Evolutionary conservation across 352 stramenopile genomes (phyloP).

Genomic region (Globisporangium splendens): DNA sequence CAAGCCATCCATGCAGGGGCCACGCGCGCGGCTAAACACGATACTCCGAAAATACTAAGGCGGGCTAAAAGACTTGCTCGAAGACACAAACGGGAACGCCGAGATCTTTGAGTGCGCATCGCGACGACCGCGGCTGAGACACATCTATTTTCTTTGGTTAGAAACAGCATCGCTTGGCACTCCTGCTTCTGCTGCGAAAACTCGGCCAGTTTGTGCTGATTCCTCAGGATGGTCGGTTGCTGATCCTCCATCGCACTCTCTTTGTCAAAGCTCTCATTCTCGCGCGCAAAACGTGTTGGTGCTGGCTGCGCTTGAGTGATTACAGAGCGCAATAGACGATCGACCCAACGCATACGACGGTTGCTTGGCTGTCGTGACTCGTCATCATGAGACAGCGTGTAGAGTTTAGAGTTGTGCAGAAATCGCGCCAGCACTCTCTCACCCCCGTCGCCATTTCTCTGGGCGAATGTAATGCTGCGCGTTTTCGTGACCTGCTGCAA

Average conservation of each 20-base stretch:
- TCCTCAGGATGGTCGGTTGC: constrained; percentile 21
- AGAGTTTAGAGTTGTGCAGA: constrained; percentile 9
- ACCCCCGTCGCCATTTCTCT: too few species aligned
- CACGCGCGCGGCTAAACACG: constrained; percentile 42
- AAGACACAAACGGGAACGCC: constrained; percentile 29
- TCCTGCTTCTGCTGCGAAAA: constrained; percentile 39
- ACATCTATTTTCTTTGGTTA: constrained; percentile 12
- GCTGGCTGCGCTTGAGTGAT: neutral
- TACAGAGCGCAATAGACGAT: neutral
- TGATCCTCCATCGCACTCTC: neutral
- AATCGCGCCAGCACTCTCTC: too few species aligned
- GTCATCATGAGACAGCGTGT: too few species aligned
- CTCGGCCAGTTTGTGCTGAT: constrained; percentile 34
- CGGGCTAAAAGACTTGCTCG: constrained; percentile 24
- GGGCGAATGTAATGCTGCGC: too few species aligned
- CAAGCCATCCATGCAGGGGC: constrained; percentile 31
- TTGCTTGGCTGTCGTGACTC: too few species aligned
- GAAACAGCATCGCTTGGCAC: constrained; percentile 20
- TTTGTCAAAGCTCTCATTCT: constrained; percentile 2
- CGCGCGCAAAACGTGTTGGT: constrained; percentile 9
- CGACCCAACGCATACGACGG: neutral
- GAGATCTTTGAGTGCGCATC: constrained; percentile 15
- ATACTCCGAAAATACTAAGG: constrained; percentile 47
- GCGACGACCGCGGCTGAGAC: neutral
- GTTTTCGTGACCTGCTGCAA: too few species aligned